Conservation (phyloP, 139 green algal genomes). For the Chlorella sp. region DNA sequence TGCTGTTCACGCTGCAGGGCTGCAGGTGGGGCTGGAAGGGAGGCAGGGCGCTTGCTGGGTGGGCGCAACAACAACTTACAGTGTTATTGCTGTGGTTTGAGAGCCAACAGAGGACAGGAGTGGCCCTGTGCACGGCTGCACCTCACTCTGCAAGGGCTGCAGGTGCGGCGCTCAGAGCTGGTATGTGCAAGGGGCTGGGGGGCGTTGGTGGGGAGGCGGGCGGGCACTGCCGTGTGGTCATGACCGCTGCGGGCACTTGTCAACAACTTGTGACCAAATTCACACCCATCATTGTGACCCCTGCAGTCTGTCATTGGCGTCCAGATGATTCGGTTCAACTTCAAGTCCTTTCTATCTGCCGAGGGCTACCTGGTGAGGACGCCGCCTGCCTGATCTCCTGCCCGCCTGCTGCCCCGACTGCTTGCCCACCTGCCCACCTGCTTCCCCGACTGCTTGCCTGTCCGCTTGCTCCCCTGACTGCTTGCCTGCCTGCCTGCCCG, state of each 20-base stretch:
- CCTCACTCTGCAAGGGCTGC: too few relatives aligned
- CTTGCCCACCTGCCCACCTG: neutral
- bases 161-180: neutral
- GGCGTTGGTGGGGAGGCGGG: neutral
- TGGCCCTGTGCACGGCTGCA: too few relatives aligned
- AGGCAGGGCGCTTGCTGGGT: neutral
- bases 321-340: slow-evolving; percentile 69
- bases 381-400: neutral
- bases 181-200: neutral
- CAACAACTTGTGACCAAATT: neutral
- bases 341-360: slow-evolving; percentile 54
- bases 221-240: neutral
- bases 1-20: slow-evolving; percentile 80
- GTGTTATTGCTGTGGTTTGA: too few relatives aligned
- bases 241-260: neutral
- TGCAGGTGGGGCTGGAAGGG: slow-evolving; percentile 22
- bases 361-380: slow-evolving; percentile 79
- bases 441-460: neutral
- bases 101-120: too few relatives aligned
- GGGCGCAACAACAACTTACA: neutral
- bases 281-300: neutral
- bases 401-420: neutral
- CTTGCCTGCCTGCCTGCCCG: too few relatives aligned
- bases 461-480: too few relatives aligned
- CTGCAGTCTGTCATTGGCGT: slow-evolving; percentile 58